Evolutionary conservation across 768 basidiomycete genomes (phyloP).

Genomic region (Rhizopogon roseolus): DNA sequence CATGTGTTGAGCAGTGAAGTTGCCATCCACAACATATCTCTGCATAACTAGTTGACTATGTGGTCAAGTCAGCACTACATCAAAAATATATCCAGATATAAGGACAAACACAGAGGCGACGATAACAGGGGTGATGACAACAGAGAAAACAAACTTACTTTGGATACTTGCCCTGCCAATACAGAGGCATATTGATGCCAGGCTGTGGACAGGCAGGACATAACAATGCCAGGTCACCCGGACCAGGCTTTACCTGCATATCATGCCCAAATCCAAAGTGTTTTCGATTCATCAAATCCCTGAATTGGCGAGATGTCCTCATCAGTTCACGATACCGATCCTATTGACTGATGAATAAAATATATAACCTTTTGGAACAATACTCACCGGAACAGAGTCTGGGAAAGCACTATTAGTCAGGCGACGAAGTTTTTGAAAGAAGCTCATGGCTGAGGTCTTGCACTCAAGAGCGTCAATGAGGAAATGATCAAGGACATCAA

Average conservation of each 20-base stretch:
- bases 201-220: constrained; percentile 25
- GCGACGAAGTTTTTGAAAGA: too few relatives aligned
- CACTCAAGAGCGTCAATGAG: constrained; percentile 1
- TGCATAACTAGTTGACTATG: background rate
- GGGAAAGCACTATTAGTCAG: too few relatives aligned
- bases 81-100: too few relatives aligned
- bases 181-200: constrained; percentile 16
- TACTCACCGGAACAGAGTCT: background rate
- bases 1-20: constrained; percentile 10
- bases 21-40: constrained; percentile 7
- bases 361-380: background rate
- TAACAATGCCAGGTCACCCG: constrained; percentile 13
- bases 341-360: constrained; percentile 2
- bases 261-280: constrained; percentile 10
- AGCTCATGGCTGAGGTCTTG: constrained; percentile 4
- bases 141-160: constrained; percentile 2
- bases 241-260: background rate
- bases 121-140: too few relatives aligned
- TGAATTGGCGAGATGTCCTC: constrained; percentile 1
- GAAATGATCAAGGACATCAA: background rate
- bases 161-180: constrained; percentile 13
- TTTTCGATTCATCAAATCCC: constrained; percentile 1
- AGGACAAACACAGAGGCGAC: too few relatives aligned
- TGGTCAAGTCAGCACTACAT: constrained; percentile 1
- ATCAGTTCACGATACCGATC: constrained; percentile 9